Conservation (phyloP, 116 monocot genomes). For the Dioscorea cayenensis region DNA sequence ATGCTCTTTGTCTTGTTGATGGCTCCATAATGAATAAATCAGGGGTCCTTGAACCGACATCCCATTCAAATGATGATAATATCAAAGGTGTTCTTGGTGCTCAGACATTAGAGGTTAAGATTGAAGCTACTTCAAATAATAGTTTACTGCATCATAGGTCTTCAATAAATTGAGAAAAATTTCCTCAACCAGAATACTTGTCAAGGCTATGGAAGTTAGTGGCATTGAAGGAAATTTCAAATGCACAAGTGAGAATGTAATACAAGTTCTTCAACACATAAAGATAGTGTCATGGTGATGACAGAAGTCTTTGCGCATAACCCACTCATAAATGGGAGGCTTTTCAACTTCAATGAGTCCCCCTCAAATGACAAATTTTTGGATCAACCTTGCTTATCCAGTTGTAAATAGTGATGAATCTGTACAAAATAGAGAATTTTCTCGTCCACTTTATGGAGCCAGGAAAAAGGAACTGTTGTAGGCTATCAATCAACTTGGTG, state of each 20-base stretch:
- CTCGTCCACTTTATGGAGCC: conserved; percentile 79
- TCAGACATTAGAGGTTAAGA: conserved; percentile 23
- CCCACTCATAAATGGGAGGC: conserved; percentile 93
- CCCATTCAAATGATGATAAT: conserved; percentile 15
- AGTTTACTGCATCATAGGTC: conserved; percentile 43
- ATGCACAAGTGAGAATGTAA: conserved; percentile 98
- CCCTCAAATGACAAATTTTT: conserved; percentile 76
- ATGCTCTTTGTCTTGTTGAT: conserved; percentile 60
- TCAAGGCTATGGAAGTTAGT: conserved; percentile 99
- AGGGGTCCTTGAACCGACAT: background rate
- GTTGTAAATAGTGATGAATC: conserved; percentile 70
- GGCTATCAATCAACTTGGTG: conserved; percentile 97
- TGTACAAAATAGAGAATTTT: conserved; percentile 44
- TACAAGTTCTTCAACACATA: conserved; percentile 93
- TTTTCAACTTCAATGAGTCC: conserved; percentile 98
- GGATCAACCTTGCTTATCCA: conserved; percentile 48
- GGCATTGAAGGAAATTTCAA: conserved; percentile 98
- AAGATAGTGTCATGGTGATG: conserved; percentile 99
- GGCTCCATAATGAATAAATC: conserved; percentile 26
- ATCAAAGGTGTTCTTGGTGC: conserved; percentile 32
- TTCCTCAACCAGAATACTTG: conserved; percentile 99
- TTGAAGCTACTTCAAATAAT: conserved; percentile 18
- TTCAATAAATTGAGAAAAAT: conserved; percentile 97
- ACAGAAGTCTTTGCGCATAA: conserved; percentile 99
- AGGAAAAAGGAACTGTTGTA: conserved; percentile 82